Evolutionary conservation across 2,329 filamentous ascomycete species (phyloP), one percentile per base, ranked within the genome.

Genomic region (Uncinocarpus reesii): DNA sequence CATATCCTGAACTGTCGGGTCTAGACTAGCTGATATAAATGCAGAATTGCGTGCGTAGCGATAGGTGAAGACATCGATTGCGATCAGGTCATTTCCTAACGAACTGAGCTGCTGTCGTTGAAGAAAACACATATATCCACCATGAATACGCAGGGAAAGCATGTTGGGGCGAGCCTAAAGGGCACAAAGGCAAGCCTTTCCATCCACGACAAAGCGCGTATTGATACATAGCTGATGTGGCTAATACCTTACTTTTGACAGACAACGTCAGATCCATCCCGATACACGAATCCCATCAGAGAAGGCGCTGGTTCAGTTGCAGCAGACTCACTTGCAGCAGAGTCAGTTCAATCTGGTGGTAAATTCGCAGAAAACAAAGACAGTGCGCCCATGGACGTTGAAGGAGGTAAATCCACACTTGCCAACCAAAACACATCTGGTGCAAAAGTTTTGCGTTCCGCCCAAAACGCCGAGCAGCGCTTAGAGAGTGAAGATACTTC

Each of bases 261-360:
- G 44, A 40, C 62, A 51, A 76, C 71, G 38, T 71, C 62, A 40
- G 76, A 78, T 59, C 70, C 73, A 45, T 59, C 62, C 51, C 62
- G 69, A 40, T 60, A 58, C 31, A 65, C 75, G 40, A 71, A 77
- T 37, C 75, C 78, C 23, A 75, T 72, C 50, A 62, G 69, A 13
- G 86, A 92, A 63, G 69, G 73, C 11, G 70, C 81, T 4, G 86
- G 86, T 45, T 58, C 71, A 21, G 74, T 90, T 1, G 68, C 75
- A 37, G 70, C 75, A 11, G 84, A 83, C 65, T 90, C 84, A 5
- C 79, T 93, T 4, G 86, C 86, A 8, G 82, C 79, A 50, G 81
- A 90, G 59, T 92, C 85, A 0, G 66, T 79, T 51, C 68, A 71
- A 40, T 56, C 69, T 18, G 74, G 74, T 49, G 84, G 83, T 54